Percentiles rank a stretch among this genome's conserved stretches.
Evolutionary conservation across 1,284 basidiomycete species (phyloP).

Genomic region (Malassezia slooffiae): DNA sequence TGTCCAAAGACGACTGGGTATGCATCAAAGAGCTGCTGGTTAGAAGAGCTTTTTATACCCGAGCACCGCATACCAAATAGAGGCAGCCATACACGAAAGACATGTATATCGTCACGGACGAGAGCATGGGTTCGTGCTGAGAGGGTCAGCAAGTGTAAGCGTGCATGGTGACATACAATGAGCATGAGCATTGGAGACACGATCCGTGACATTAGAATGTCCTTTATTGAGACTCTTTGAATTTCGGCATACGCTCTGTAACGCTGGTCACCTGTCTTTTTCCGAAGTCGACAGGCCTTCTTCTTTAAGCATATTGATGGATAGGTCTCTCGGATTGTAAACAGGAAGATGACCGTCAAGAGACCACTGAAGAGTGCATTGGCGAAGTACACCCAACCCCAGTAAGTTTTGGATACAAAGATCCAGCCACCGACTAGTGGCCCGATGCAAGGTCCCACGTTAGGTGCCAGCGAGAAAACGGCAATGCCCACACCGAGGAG

Average conservation of each 20-base stretch:
- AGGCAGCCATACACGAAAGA: slow-evolving; percentile 59
- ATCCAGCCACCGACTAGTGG: slow-evolving; percentile 48
- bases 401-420: slow-evolving; percentile 50
- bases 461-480: slow-evolving; percentile 62
- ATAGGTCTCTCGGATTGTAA: slow-evolving; percentile 67
- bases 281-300: slow-evolving; percentile 53
- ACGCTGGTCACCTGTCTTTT: slow-evolving; percentile 56
- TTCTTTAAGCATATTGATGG: slow-evolving; percentile 52
- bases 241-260: slow-evolving; percentile 49
- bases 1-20: slow-evolving; percentile 44
- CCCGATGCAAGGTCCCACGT: slow-evolving; percentile 57
- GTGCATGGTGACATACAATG: slow-evolving; percentile 26
- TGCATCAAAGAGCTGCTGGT: slow-evolving; percentile 41
- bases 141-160: background rate
- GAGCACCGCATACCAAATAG: too few species aligned
- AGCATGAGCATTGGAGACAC: slow-evolving; percentile 52
- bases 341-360: slow-evolving; percentile 53
- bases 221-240: slow-evolving; percentile 41
- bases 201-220: slow-evolving; percentile 55
- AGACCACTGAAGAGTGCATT: slow-evolving; percentile 57
- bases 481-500: slow-evolving; percentile 61
- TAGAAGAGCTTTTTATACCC: too few species aligned
- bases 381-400: slow-evolving; percentile 69
- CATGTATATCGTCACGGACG: slow-evolving; percentile 61
- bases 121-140: slow-evolving; percentile 62